Percentiles rank a stretch among this genome's conserved stretches.
phyloP scores from a whole-genome alignment of 148 eudicot species.

The Rhododendron simsii region DNA sequence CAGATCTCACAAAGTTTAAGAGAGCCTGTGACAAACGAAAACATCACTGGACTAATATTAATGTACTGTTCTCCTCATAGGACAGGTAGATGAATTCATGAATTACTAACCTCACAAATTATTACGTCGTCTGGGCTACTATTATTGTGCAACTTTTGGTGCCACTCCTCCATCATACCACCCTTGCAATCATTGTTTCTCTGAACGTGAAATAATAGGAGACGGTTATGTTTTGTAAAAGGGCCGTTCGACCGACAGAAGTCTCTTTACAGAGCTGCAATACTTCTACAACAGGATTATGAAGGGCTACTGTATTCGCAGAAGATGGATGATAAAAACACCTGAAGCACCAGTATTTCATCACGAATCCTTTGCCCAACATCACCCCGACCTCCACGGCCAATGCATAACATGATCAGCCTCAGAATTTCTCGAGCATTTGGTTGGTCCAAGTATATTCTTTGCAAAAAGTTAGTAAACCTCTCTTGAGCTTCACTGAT shows the following conservation, averaged over 20 bases:
- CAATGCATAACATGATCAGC: slow-evolving; percentile 8
- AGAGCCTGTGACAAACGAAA: slow-evolving; percentile 3
- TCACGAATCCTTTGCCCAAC: slow-evolving; percentile 14
- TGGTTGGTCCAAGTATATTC: slow-evolving; percentile 4
- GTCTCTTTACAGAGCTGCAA: background rate
- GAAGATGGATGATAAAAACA: background rate
- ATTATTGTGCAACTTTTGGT: slow-evolving; percentile 11
- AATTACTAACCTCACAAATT: slow-evolving; percentile 6
- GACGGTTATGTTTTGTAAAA: background rate
- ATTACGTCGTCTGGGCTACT: slow-evolving; percentile 11
- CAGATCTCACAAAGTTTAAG: slow-evolving; percentile 8
- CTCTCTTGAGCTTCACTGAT: slow-evolving; percentile 12
- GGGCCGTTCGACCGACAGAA: background rate
- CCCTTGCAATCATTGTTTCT: slow-evolving; percentile 13
- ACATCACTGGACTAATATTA: background rate
- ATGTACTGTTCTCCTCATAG: background rate
- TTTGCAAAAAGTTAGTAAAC: slow-evolving; percentile 11
- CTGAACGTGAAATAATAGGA: background rate
- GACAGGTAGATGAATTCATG: background rate
- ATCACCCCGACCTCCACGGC: slow-evolving; percentile 13
- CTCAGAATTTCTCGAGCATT: slow-evolving; percentile 9
- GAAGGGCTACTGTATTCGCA: background rate
- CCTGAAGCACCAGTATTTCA: slow-evolving; percentile 13
- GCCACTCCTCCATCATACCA: slow-evolving; percentile 16
- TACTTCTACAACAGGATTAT: background rate